These are phyloP conservation scores for Sarocladium brachiariae DNA, from an alignment of 2,329 filamentous ascomycete species.

Conservation along the genomic window DNA sequence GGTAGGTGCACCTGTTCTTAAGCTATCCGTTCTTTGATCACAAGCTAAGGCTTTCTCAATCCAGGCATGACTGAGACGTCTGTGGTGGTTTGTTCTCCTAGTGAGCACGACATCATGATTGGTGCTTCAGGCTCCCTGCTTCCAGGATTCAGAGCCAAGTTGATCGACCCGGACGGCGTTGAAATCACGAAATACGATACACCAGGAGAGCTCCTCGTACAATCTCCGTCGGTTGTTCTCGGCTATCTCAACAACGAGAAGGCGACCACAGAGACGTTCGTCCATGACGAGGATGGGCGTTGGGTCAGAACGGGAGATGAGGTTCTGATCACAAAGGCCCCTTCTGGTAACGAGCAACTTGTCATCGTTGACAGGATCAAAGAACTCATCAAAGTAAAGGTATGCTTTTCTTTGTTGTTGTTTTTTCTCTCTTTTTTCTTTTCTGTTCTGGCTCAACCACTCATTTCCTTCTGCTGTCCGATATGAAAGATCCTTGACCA, in stretches of 20 bases:
- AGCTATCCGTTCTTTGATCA: slow-evolving; percentile 18
- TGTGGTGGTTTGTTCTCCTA: slow-evolving; percentile 57
- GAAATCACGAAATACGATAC: slow-evolving; percentile 60
- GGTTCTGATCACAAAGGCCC: slow-evolving; percentile 55
- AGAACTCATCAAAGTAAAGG: slow-evolving; percentile 66
- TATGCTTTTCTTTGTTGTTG: slow-evolving; percentile 25
- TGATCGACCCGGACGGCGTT: slow-evolving; percentile 57
- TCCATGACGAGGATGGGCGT: slow-evolving; percentile 51
- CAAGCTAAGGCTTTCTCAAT: no score
- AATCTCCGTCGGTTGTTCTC: slow-evolving; percentile 64
- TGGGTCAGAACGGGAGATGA: slow-evolving; percentile 80
- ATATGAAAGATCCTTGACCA: no score
- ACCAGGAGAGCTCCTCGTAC: slow-evolving; percentile 70
- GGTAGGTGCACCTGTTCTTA: slow-evolving; percentile 42
- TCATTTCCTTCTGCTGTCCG: background rate
- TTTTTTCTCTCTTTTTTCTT: no score
- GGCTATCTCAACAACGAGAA: slow-evolving; percentile 79
- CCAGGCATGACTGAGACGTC: slow-evolving; percentile 65
- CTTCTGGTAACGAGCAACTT: slow-evolving; percentile 64
- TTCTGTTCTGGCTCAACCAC: no score
- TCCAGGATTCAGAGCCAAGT: slow-evolving; percentile 54
- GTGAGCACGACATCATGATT: slow-evolving; percentile 53
- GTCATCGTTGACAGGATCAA: slow-evolving; percentile 69
- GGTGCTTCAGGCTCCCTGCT: slow-evolving; percentile 64
- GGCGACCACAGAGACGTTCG: slow-evolving; percentile 69